Evolutionary conservation across 2,329 filamentous ascomycete species (phyloP).

Genomic region (Pseudopyricularia cyperi): DNA sequence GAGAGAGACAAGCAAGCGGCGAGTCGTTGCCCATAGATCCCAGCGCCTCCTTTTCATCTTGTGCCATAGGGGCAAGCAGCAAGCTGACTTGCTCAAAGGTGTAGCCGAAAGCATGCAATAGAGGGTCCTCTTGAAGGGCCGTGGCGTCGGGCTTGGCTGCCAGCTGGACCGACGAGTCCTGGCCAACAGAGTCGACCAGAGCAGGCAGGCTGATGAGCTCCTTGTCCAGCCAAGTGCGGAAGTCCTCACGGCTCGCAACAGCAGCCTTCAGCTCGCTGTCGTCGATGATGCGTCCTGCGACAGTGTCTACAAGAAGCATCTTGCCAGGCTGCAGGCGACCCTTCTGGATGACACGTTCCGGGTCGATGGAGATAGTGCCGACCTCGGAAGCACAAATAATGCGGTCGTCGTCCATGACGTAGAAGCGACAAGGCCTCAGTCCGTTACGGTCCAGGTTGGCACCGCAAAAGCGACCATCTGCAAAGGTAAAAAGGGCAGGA

Average conservation of each 20-base stretch:
- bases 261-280: constrained; percentile 84
- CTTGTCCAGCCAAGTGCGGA: constrained; percentile 75
- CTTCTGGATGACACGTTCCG: constrained; percentile 82
- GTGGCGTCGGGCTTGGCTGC: constrained; percentile 52
- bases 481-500: constrained; percentile 91
- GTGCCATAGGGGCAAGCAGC: constrained; percentile 87
- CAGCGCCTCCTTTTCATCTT: constrained; percentile 91
- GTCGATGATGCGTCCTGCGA: constrained; percentile 82
- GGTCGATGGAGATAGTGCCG: constrained; percentile 82
- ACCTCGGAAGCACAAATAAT: constrained; percentile 97
- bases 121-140: constrained; percentile 69
- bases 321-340: constrained; percentile 86
- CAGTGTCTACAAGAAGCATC: constrained; percentile 91
- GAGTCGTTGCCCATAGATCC: constrained; percentile 98
- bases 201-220: constrained; percentile 72
- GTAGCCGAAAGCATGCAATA: constrained; percentile 81
- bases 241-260: constrained; percentile 77
- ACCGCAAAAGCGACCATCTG: constrained; percentile 91
- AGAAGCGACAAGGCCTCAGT: constrained; percentile 89
- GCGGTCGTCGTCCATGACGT: constrained; percentile 90
- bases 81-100: constrained; percentile 91
- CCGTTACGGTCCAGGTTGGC: constrained; percentile 95
- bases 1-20: constrained; percentile 80
- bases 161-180: constrained; percentile 47
- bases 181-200: constrained; percentile 50